These are phyloP conservation scores for Ceratobasidium sp. DNA, from an alignment of 1,284 basidiomycete genomes.

Conservation along the genomic window DNA sequence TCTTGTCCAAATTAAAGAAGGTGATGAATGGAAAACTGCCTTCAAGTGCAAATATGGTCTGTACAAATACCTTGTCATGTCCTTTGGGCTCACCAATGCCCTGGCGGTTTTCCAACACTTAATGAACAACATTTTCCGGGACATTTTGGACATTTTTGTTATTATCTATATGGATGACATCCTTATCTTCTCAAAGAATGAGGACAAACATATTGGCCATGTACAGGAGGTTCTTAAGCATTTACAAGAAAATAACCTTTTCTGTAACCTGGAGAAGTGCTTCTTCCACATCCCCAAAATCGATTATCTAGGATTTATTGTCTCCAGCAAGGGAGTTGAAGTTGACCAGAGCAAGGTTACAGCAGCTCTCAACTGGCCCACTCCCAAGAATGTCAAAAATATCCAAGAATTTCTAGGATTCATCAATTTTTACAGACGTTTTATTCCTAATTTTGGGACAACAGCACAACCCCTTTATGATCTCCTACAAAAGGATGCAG, in stretches of 20 bases:
- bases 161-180: conserved; percentile 43
- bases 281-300: conserved; percentile 48
- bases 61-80: conserved; percentile 38
- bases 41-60: conserved; percentile 38
- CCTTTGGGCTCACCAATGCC: conserved; percentile 28
- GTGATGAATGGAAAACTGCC: conserved; percentile 40
- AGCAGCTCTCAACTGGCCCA: conserved; percentile 4
- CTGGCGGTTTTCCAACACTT: conserved; percentile 27
- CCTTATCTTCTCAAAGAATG: conserved; percentile 40
- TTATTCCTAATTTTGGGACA: conserved; percentile 48
- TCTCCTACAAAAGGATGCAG: background rate
- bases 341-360: conserved; percentile 18
- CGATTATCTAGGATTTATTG: conserved; percentile 44
- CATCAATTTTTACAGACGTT: conserved; percentile 49
- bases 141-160: conserved; percentile 22
- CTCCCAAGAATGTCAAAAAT: background rate
- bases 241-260: conserved; percentile 39
- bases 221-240: conserved; percentile 41
- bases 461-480: conserved; percentile 46
- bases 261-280: conserved; percentile 47
- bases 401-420: conserved; percentile 30
- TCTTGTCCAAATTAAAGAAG: conserved; percentile 13
- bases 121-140: conserved; percentile 32
- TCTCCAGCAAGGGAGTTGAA: background rate
- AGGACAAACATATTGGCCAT: conserved; percentile 19